phyloP scores from a whole-genome alignment of 23 red algal genomes.

The Agarophyton chilense region DNA sequence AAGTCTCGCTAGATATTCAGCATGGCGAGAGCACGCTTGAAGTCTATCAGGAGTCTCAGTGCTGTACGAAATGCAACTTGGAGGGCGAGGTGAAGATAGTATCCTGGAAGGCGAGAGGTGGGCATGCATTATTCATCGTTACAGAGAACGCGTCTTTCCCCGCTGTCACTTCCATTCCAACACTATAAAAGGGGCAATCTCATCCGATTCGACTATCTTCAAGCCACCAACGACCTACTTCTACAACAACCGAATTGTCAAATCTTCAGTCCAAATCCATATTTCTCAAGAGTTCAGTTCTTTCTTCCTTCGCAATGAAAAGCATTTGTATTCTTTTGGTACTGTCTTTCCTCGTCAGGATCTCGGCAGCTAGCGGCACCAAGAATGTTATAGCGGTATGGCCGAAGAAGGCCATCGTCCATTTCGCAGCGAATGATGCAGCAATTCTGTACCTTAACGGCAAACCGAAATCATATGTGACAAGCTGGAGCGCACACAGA shows the following conservation, averaged over 20 bases:
- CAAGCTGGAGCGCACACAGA: neutral
- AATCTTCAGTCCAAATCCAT: neutral
- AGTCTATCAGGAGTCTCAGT: neutral
- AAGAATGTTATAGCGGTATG: neutral
- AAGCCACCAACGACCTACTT: neutral
- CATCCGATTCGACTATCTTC: no score
- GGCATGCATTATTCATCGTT: neutral
- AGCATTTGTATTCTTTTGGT: neutral
- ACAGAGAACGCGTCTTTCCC: neutral
- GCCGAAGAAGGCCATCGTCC: slow-evolving; percentile 2
- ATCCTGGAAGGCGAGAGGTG: neutral
- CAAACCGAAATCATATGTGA: neutral
- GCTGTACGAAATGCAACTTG: neutral
- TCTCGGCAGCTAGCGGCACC: neutral
- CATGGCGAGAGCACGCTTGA: no score
- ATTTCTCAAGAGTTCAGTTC: neutral
- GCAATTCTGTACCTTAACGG: slow-evolving; percentile 9
- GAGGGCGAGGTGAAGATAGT: neutral
- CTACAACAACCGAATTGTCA: no score
- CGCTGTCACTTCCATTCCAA: neutral
- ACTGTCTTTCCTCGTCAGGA: neutral
- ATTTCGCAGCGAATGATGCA: slow-evolving; percentile 7
- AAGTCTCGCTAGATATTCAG: no score
- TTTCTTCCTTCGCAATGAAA: neutral
- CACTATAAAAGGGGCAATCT: neutral